Percentiles rank a stretch among this genome's conserved stretches.
These are phyloP conservation scores for Cucurbita moschata DNA, from an alignment of 306 rosid genomes.

Conservation along the genomic window DNA sequence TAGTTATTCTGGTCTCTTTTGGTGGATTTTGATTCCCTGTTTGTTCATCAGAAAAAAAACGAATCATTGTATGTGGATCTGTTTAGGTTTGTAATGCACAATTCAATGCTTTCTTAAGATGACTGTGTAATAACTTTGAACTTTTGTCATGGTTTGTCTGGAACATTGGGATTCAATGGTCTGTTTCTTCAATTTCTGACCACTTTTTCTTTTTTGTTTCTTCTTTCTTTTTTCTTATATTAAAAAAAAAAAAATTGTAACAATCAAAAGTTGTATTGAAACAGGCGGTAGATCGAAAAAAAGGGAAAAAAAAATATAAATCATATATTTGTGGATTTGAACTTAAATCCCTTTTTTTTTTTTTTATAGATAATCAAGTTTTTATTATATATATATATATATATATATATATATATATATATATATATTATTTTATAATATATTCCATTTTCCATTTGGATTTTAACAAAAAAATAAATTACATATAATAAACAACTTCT, in stretches of 20 bases:
- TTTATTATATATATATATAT: too few relatives aligned
- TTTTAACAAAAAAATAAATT: too few relatives aligned
- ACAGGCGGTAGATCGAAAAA: not conserved
- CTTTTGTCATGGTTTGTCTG: slow-evolving; percentile 6
- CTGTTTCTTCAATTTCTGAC: not conserved
- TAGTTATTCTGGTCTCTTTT: not conserved
- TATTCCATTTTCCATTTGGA: too few relatives aligned
- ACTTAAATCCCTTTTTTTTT: too few relatives aligned
- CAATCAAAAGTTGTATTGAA: not conserved
- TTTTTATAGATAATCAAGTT: too few relatives aligned
- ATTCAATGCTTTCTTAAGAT: slow-evolving; percentile 1
- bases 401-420: too few relatives aligned
- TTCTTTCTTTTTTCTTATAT: not conserved
- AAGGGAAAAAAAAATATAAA: too few relatives aligned
- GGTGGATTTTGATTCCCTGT: slow-evolving; percentile 7
- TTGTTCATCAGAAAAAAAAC: slow-evolving; percentile 1
- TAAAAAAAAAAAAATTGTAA: too few relatives aligned
- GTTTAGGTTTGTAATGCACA: slow-evolving; percentile 9
- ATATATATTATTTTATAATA: too few relatives aligned
- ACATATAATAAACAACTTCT: too few relatives aligned
- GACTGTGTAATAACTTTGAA: slow-evolving; percentile 5
- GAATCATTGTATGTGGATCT: slow-evolving; percentile 2
- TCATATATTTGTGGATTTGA: not conserved
- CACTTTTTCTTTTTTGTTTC: not conserved
- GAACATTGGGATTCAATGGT: slow-evolving; percentile 7